Evolutionary conservation across 176 grass and related monocot species (phyloP), one percentile per base, ranked within the genome.

Genomic region (Aechmea fasciata): DNA sequence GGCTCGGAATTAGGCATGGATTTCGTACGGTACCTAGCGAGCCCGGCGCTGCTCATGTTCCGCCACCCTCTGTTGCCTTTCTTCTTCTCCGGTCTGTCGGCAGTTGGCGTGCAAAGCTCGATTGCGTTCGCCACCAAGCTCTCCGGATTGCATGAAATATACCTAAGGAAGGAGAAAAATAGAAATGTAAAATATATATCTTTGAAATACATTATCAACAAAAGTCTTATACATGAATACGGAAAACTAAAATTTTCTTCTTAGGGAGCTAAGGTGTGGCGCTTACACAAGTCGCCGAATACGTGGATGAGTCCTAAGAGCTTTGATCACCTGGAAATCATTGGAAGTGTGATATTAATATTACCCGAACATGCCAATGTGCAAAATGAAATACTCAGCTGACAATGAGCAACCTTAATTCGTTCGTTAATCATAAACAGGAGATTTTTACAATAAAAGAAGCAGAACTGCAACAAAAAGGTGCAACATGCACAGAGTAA

Each of bases 71-170:
- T 79, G 72, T 88, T 71, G 14, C 94, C 89, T 67, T 86, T 99
- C 47, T 82, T 89, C 81, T 85, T 99, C 54, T 88, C 87, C 63
- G 64, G 77, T 11, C 70, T 87, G 63, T 85, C 89, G 14, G 94
- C 54, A 50, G 89, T 84, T 49, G 94, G 94, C 2, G 94, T 99
- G 70, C 94, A 99, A 9, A 99, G 87, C 71, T 99, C 94, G 47
- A 99, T 99, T 0, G 94, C 89, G 54, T 99, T 99, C 10, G 94
- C 94, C 0, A 93, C 77, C 25, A 99, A 79, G 26, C 84, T 92
- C 10, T 93, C 94, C 15, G 94, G 94, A 66, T 99, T 99, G 76
- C 94, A 99, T 47, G 94, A 99, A 67, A 99, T 93, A 55, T 99
- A 99, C 79, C 94, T 99, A 77, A 24, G 51, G 66, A 52, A 51